These are phyloP conservation scores for Penicillium pancosmium DNA, from an alignment of 495 filamentous ascomycete genomes.

Conservation along the genomic window DNA sequence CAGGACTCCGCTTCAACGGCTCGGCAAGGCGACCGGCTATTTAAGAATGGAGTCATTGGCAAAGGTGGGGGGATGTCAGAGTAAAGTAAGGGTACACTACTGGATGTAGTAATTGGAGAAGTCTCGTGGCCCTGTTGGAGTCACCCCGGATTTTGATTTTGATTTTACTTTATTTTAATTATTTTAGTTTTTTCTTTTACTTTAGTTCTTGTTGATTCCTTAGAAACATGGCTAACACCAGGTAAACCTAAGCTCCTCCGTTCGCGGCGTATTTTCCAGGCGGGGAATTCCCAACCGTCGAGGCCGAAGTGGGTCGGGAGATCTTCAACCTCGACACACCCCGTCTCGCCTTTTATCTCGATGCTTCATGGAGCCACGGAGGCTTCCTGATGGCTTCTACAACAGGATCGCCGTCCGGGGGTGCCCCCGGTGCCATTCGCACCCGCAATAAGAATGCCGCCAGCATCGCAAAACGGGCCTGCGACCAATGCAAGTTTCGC, in stretches of 20 bases:
- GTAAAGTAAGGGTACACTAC: background rate
- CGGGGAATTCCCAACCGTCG: conserved; percentile 3
- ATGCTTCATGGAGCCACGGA: conserved; percentile 20
- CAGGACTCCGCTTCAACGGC: background rate
- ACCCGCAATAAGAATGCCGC: conserved; percentile 30
- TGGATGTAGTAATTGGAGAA: background rate
- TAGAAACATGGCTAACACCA: no score
- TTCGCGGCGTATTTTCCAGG: background rate
- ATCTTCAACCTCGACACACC: conserved; percentile 17
- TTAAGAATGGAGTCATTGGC: background rate
- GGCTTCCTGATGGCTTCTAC: conserved; percentile 24
- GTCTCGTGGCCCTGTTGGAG: background rate
- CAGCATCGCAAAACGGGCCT: conserved; percentile 39
- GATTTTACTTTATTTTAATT: no score
- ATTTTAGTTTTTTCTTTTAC: no score
- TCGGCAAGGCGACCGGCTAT: background rate
- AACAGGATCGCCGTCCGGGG: conserved; percentile 21
- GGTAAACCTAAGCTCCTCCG: background rate
- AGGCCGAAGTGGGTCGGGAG: conserved; percentile 5
- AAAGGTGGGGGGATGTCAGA: conserved; percentile 1
- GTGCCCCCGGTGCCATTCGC: conserved; percentile 31
- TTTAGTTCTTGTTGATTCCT: no score
- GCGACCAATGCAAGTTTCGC: conserved; percentile 48
- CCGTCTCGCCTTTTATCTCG: conserved; percentile 1
- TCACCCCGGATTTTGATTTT: no score